These are phyloP conservation scores for Cucurbita argyrosperma DNA, from an alignment of 306 rosid species.

Conservation along the genomic window DNA sequence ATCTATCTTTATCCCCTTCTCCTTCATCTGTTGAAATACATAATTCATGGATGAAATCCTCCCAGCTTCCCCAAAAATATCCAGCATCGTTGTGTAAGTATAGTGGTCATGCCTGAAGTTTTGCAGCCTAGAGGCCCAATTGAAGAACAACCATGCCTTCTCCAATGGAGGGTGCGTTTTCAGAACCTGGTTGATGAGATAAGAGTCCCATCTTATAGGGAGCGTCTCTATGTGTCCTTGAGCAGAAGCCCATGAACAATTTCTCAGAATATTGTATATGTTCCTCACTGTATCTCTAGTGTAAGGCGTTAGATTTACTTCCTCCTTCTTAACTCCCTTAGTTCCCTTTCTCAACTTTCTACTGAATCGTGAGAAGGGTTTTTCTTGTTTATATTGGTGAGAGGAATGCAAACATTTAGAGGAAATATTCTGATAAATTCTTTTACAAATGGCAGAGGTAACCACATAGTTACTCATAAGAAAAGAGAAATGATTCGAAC, in stretches of 20 bases:
- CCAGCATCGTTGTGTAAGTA: constrained; percentile 74
- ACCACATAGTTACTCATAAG: constrained; percentile 14
- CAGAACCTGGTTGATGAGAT: constrained; percentile 56
- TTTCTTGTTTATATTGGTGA: constrained; percentile 19
- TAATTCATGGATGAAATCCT: constrained; percentile 66
- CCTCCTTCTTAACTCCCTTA: constrained; percentile 7
- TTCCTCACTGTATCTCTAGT: constrained; percentile 36
- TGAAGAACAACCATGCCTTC: constrained; percentile 76
- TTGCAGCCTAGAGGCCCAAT: constrained; percentile 42
- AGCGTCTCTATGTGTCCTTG: constrained; percentile 27
- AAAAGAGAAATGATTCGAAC: constrained; percentile 3
- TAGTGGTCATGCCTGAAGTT: constrained; percentile 67
- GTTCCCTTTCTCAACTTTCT: neutral
- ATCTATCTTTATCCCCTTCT: constrained; percentile 47
- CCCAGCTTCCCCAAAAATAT: constrained; percentile 87
- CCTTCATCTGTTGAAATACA: constrained; percentile 54
- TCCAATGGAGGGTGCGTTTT: constrained; percentile 89
- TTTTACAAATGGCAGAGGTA: neutral
- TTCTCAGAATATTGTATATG: constrained; percentile 34
- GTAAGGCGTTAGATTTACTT: constrained; percentile 16
- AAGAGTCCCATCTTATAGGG: constrained; percentile 73
- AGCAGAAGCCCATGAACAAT: constrained; percentile 61
- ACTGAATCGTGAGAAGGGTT: constrained; percentile 9
- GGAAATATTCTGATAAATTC: neutral
- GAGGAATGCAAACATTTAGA: constrained; percentile 23